Conservation (phyloP, 1,284 basidiomycete species). For the Blastosporella zonata region DNA sequence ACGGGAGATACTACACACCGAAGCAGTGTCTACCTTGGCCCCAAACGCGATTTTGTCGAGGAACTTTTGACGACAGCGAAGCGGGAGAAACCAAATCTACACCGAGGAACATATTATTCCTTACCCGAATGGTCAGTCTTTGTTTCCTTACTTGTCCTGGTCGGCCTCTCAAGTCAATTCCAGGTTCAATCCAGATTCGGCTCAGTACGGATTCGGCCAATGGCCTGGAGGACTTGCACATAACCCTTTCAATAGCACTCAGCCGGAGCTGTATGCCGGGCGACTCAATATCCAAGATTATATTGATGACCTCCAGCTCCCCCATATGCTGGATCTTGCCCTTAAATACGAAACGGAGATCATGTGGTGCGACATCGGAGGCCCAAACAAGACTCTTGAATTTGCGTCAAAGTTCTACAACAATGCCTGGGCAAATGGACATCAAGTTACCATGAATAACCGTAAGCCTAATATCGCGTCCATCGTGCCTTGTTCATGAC, state of each 20-base stretch:
- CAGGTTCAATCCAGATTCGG: constrained; percentile 55
- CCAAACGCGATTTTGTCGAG: constrained; percentile 49
- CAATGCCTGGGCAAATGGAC: constrained; percentile 40
- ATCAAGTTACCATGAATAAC: constrained; percentile 57
- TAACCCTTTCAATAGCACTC: constrained; percentile 46
- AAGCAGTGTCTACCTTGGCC: constrained; percentile 46
- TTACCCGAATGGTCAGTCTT: constrained; percentile 49
- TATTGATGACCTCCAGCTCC: constrained; percentile 49
- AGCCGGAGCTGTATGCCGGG: constrained; percentile 55
- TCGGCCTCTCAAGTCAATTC: neutral
- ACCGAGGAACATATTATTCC: constrained; percentile 51
- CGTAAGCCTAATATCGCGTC: constrained; percentile 27
- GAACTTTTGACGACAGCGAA: constrained; percentile 53
- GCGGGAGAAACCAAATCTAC: constrained; percentile 44
- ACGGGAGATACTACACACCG: constrained; percentile 49
- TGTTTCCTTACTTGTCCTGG: neutral
- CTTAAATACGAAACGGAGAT: constrained; percentile 52
- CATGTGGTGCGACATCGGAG: constrained; percentile 66
- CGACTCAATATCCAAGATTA: constrained; percentile 48
- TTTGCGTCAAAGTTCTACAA: constrained; percentile 54
- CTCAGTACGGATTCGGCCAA: constrained; percentile 44
- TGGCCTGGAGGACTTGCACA: constrained; percentile 56
- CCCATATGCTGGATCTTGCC: constrained; percentile 55
- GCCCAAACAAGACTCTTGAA: constrained; percentile 45
- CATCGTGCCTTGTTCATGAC: neutral